Conservation (phyloP, 2,329 filamentous ascomycete genomes). For the Colletotrichum melonis region DNA sequence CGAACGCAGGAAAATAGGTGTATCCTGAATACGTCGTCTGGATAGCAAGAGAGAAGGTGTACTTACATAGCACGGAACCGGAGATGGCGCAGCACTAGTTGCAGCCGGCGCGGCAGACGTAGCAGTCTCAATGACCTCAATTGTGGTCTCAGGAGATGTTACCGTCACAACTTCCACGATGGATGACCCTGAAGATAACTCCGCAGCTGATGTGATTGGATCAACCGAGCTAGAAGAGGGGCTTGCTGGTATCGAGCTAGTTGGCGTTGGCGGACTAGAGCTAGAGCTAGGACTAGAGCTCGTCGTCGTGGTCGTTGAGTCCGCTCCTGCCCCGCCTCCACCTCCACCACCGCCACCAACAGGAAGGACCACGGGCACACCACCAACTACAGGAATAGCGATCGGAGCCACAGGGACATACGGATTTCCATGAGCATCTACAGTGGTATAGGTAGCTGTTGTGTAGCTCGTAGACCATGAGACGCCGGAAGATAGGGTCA, state of each 20-base stretch:
- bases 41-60: not conserved
- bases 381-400: not conserved
- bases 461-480: constrained; percentile 5
- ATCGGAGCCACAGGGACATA: constrained; percentile 9
- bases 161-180: not conserved
- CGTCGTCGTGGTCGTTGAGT: not conserved
- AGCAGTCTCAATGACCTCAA: not conserved
- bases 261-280: not conserved
- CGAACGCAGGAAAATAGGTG: not conserved
- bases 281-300: not conserved
- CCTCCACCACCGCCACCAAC: not conserved
- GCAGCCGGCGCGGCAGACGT: not conserved
- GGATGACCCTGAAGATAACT: not conserved
- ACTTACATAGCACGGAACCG: constrained; percentile 20
- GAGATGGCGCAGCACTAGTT: not conserved
- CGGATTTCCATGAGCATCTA: constrained; percentile 1
- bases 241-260: not conserved
- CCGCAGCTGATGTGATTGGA: not conserved
- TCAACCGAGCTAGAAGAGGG: not conserved
- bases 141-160: not conserved
- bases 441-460: constrained; percentile 1
- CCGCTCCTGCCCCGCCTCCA: constrained; percentile 7
- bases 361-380: not conserved
- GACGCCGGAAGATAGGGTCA: constrained; percentile 11
- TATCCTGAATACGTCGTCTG: not conserved